These are phyloP conservation scores for Cordyceps militaris DNA, from an alignment of 2,329 filamentous ascomycete species.

Conservation along the genomic window DNA sequence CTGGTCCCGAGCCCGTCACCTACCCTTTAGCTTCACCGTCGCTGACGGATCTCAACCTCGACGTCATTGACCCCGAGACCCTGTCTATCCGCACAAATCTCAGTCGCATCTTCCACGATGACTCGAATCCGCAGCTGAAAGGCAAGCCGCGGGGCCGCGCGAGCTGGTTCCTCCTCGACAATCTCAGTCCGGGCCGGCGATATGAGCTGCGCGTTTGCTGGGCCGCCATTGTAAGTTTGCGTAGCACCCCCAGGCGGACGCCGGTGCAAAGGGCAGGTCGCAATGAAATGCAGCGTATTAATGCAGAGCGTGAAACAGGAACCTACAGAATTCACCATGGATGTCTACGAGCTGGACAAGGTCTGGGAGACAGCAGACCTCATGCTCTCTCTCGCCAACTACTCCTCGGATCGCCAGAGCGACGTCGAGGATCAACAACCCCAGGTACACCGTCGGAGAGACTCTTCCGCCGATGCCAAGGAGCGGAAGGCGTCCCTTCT, in stretches of 20 bases:
- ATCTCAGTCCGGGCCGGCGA: conserved; percentile 61
- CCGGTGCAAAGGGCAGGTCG: too few species aligned
- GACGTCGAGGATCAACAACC: conserved; percentile 14
- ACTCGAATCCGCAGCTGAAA: conserved; percentile 19
- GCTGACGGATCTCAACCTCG: conserved; percentile 52
- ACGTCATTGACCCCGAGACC: conserved; percentile 52
- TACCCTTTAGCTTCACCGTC: conserved; percentile 37
- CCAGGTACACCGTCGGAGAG: neutral
- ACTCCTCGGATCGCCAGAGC: conserved; percentile 45
- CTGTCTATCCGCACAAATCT: conserved; percentile 56
- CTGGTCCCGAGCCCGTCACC: conserved; percentile 54
- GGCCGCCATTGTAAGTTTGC: conserved; percentile 76
- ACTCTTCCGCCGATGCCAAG: conserved; percentile 10
- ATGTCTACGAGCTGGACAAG: conserved; percentile 53
- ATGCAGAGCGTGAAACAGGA: conserved; percentile 47
- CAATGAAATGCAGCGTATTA: too few species aligned
- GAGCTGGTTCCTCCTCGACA: conserved; percentile 73
- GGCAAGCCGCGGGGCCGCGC: conserved; percentile 46
- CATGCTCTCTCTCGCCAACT: conserved; percentile 56
- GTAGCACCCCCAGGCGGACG: too few species aligned
- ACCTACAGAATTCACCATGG: conserved; percentile 72
- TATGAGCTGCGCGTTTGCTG: conserved; percentile 94
- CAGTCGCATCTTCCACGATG: conserved; percentile 59
- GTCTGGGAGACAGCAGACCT: conserved; percentile 58
- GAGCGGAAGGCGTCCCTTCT: conserved; percentile 45